Conservation (phyloP, 2,329 filamentous ascomycete species). For the Colletotrichum higginsianum region DNA sequence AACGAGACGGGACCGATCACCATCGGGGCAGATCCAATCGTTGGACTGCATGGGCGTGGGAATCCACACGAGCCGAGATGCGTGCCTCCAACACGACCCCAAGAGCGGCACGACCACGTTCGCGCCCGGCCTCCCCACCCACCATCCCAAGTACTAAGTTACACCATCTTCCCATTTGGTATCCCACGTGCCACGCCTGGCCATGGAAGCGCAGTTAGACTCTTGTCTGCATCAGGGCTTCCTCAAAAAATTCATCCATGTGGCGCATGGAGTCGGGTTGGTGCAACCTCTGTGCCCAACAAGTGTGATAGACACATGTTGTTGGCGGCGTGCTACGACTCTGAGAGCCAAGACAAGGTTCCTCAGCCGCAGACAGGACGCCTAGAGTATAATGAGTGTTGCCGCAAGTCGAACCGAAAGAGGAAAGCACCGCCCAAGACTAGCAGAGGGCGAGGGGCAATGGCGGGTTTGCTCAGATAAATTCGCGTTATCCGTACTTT, state of each 20-base stretch:
- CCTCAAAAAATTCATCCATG: no score
- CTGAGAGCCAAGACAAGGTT: background rate
- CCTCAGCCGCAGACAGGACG: background rate
- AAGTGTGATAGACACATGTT: no score
- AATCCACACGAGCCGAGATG: conserved; percentile 3
- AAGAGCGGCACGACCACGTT: background rate
- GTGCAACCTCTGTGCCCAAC: background rate
- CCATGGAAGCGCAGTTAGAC: background rate
- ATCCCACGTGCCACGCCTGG: conserved; percentile 16
- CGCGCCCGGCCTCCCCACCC: background rate
- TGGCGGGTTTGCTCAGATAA: background rate
- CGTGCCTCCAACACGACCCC: background rate
- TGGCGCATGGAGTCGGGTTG: background rate
- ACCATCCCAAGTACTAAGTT: background rate
- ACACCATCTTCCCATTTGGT: background rate
- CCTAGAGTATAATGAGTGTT: no score
- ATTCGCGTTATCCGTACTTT: conserved; percentile 1
- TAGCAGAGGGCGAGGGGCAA: background rate
- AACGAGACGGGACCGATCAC: conserved; percentile 5
- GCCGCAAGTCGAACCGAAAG: background rate
- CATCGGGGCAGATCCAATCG: background rate
- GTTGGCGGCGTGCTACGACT: background rate
- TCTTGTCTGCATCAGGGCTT: conserved; percentile 43
- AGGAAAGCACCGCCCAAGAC: background rate
- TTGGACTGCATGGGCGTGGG: conserved; percentile 4